phyloP scores from a whole-genome alignment of 2,329 filamentous ascomycete species.

The Diplodia mutila region DNA sequence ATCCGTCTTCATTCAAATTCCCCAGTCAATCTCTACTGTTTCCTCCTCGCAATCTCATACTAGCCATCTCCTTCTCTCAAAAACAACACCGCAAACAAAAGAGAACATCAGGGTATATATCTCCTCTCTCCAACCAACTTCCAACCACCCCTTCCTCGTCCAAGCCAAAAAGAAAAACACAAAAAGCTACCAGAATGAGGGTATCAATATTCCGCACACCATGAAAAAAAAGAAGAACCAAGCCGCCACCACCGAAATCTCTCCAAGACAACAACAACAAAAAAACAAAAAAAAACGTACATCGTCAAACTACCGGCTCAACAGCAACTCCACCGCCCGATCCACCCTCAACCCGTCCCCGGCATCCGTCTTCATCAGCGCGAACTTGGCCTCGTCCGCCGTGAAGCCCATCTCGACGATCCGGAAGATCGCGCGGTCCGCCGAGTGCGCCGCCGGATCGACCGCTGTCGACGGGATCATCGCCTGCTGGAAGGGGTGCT shows the following conservation, averaged over 20 bases:
- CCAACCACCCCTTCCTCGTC: neutral
- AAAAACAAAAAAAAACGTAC: neutral
- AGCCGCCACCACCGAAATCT: too few species aligned
- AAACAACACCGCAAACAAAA: too few species aligned
- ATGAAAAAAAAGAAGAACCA: neutral
- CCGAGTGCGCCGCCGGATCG: constrained; percentile 55
- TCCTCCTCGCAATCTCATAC: too few species aligned
- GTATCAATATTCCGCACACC: neutral
- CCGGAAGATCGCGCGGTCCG: constrained; percentile 59
- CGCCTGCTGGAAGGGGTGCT: constrained; percentile 39
- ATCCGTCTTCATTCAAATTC: too few species aligned
- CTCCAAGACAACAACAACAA: neutral
- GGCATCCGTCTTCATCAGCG: constrained; percentile 62
- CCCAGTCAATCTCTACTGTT: too few species aligned
- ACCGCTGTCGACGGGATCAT: constrained; percentile 31
- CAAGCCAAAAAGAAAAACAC: neutral
- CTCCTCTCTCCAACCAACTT: too few species aligned
- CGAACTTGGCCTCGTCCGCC: constrained; percentile 58
- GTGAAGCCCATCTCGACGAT: constrained; percentile 66
- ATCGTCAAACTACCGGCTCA: constrained; percentile 32
- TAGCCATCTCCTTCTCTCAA: too few species aligned
- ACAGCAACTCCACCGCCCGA: constrained; percentile 60
- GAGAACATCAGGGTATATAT: too few species aligned
- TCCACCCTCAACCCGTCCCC: constrained; percentile 63
- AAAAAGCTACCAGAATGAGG: neutral